phyloP scores from a whole-genome alignment of 257 asterid genomes.

The Solanum chiquidenum region DNA sequence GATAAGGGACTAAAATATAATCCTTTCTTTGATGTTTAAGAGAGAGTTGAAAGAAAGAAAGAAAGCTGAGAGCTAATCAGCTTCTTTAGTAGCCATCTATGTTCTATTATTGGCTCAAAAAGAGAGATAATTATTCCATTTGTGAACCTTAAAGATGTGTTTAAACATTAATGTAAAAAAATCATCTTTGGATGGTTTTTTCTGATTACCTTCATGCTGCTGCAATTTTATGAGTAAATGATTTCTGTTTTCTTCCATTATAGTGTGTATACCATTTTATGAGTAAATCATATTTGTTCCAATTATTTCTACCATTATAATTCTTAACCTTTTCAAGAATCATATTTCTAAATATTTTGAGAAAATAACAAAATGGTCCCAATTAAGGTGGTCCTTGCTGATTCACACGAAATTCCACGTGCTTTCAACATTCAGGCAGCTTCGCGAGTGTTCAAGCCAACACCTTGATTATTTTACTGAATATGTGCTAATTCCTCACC shows the following conservation, averaged over 20 bases:
- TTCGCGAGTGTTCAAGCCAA: neutral
- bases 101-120: neutral
- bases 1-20: slow-evolving; percentile 60
- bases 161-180: neutral
- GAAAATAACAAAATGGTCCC: neutral
- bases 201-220: neutral
- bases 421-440: neutral
- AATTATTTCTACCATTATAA: too few species aligned
- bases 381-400: neutral
- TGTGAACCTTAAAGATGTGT: neutral
- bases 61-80: neutral
- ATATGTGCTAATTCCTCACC: neutral
- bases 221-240: neutral
- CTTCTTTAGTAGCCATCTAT: neutral
- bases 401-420: neutral
- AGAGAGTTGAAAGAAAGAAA: neutral
- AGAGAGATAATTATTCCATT: neutral
- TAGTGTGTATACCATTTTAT: too few species aligned
- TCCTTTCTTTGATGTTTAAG: slow-evolving; percentile 58
- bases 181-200: neutral
- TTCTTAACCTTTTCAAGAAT: too few species aligned
- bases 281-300: too few species aligned
- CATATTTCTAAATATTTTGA: neutral
- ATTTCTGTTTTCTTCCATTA: neutral
- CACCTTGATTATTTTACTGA: neutral